Conservation (phyloP, 2,329 filamentous ascomycete genomes). For the Rugonectria rugulosa region DNA sequence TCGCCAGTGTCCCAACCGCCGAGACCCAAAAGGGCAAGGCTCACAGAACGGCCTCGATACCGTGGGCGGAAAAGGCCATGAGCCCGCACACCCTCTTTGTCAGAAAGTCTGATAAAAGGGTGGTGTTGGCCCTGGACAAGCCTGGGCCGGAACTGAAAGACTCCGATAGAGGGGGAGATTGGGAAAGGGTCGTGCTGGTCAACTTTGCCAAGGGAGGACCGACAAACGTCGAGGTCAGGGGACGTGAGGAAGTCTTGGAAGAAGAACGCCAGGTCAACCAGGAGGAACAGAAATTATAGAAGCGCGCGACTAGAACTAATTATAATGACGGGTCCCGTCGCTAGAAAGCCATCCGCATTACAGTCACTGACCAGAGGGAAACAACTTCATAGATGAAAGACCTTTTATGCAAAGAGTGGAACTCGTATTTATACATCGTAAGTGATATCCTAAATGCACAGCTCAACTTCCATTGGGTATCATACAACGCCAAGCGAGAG, state of each 20-base stretch:
- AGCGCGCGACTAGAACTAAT: too few species aligned
- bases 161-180: constrained; percentile 61
- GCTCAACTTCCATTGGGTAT: constrained; percentile 32
- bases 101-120: constrained; percentile 52
- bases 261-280: constrained; percentile 50
- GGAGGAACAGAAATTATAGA: constrained; percentile 39
- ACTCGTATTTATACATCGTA: constrained; percentile 19
- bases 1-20: constrained; percentile 54
- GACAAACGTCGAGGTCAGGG: constrained; percentile 60
- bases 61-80: constrained; percentile 69
- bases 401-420: constrained; percentile 19
- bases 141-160: constrained; percentile 63
- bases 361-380: background rate
- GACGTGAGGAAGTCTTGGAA: constrained; percentile 56
- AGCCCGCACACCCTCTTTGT: constrained; percentile 59
- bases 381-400: background rate
- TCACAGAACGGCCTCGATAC: constrained; percentile 54
- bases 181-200: constrained; percentile 65
- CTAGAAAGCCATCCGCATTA: background rate
- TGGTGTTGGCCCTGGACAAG: constrained; percentile 64
- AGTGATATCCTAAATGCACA: constrained; percentile 7
- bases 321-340: too few species aligned
- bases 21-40: constrained; percentile 48
- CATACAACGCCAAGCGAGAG: constrained; percentile 29
- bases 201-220: constrained; percentile 60